Evolutionary conservation across 768 basidiomycete species (phyloP).

Genomic region (Trametes cinnabarina): DNA sequence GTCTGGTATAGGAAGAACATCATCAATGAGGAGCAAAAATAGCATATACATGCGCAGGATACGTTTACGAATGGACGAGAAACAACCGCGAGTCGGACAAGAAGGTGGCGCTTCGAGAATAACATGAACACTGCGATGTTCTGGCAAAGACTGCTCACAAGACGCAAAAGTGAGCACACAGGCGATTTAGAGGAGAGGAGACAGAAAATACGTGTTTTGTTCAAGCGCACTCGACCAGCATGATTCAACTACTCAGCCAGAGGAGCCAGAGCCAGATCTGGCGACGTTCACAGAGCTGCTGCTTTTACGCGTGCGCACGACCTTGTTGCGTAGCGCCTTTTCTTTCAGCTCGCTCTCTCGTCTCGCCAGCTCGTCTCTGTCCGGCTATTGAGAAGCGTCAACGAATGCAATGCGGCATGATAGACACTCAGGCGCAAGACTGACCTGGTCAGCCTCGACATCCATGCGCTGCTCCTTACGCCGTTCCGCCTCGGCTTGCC

Average conservation of each 20-base stretch:
- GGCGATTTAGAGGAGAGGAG: not conserved
- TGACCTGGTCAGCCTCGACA: conserved; percentile 28
- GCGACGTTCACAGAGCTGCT: conserved; percentile 23
- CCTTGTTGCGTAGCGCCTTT: conserved; percentile 78
- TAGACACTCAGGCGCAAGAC: not conserved
- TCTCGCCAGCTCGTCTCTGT: conserved; percentile 51
- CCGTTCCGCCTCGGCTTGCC: conserved; percentile 58
- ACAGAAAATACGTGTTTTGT: not conserved
- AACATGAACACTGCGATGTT: not conserved
- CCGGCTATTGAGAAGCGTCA: conserved; percentile 1
- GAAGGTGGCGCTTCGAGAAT: not conserved
- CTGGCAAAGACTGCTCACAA: not conserved
- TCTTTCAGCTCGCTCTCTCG: conserved; percentile 82
- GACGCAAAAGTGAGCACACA: conserved; percentile 2
- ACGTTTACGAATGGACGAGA: conserved; percentile 1
- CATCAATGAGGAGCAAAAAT: conserved; percentile 11
- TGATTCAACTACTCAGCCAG: too few relatives aligned
- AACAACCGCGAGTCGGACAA: not conserved
- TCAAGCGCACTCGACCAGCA: too few relatives aligned
- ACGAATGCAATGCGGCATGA: not conserved
- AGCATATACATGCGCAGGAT: conserved; percentile 14
- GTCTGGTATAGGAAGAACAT: conserved; percentile 5
- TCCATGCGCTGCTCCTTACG: conserved; percentile 51
- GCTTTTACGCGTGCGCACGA: conserved; percentile 65
- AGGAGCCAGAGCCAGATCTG: not conserved